Conservation (phyloP, 2,329 filamentous ascomycete species). For the Cordyceps cateniannulata region DNA sequence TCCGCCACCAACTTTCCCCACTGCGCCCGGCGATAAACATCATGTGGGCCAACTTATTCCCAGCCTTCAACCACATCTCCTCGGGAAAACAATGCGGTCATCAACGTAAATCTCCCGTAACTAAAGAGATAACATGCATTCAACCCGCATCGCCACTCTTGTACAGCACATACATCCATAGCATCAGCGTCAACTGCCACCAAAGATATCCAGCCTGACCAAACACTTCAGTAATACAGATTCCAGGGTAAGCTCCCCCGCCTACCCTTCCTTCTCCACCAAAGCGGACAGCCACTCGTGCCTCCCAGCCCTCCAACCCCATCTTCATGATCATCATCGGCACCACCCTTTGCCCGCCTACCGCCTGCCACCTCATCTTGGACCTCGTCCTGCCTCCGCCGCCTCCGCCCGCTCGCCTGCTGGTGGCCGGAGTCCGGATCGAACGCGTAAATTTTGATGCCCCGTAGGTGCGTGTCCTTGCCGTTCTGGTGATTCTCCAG, state of each 20-base stretch:
- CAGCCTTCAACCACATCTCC: not conserved
- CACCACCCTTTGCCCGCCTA: not conserved
- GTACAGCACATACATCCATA: too few relatives aligned
- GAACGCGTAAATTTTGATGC: constrained; percentile 75
- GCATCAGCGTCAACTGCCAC: too few relatives aligned
- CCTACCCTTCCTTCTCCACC: not conserved
- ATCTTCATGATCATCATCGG: not conserved
- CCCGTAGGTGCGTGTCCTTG: constrained; percentile 95
- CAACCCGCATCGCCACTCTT: too few relatives aligned
- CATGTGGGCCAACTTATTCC: not conserved
- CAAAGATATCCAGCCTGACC: too few relatives aligned
- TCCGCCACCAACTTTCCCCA: not conserved
- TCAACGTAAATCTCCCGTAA: too few relatives aligned
- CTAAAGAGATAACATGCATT: too few relatives aligned
- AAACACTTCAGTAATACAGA: not conserved
- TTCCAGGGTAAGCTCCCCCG: not conserved
- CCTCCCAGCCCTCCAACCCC: constrained; percentile 6
- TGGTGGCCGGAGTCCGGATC: constrained; percentile 42
- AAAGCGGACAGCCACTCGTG: not conserved
- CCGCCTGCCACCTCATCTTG: constrained; percentile 14
- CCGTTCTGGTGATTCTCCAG: constrained; percentile 98
- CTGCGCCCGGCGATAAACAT: not conserved
- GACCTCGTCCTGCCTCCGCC: constrained; percentile 18
- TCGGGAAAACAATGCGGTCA: too few relatives aligned
- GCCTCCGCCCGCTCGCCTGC: not conserved